Evolutionary conservation across 805 yeast genomes (phyloP).

Genomic region (Hanseniaspora thailandica): DNA sequence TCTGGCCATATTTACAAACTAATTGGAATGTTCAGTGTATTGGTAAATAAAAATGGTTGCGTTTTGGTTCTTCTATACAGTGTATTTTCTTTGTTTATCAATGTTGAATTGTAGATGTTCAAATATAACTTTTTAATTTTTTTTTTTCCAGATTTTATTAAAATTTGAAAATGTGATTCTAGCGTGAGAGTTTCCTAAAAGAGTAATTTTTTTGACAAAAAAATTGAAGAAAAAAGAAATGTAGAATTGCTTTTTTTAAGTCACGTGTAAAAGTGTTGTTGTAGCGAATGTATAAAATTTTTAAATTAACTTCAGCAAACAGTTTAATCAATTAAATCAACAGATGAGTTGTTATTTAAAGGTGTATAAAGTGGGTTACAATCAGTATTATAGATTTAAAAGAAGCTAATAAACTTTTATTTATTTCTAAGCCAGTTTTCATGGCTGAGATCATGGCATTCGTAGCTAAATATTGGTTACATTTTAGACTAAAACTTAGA

Average conservation of each 20-base stretch:
- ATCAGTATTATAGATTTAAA: no score
- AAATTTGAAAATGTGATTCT: not conserved
- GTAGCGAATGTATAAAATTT: no score
- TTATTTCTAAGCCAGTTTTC: no score
- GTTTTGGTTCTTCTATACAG: not conserved
- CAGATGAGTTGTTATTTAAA: not conserved
- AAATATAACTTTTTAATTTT: not conserved
- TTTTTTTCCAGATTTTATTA: not conserved
- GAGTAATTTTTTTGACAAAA: not conserved
- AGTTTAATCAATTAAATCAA: no score
- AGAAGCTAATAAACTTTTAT: no score
- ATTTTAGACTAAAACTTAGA: no score
- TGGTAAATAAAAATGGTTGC: not conserved
- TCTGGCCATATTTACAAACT: constrained; percentile 31
- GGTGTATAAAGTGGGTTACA: not conserved
- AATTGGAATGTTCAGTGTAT: not conserved
- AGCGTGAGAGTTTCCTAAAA: not conserved
- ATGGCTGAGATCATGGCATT: no score
- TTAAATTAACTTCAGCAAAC: no score
- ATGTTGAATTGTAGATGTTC: not conserved
- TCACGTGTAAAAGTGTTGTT: no score
- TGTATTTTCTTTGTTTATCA: not conserved
- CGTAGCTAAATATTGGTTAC: no score
- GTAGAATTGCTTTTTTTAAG: not conserved
- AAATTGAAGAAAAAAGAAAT: not conserved